Evolutionary conservation across 768 basidiomycete species (phyloP).

Genomic region (Tremella mesenterica): DNA sequence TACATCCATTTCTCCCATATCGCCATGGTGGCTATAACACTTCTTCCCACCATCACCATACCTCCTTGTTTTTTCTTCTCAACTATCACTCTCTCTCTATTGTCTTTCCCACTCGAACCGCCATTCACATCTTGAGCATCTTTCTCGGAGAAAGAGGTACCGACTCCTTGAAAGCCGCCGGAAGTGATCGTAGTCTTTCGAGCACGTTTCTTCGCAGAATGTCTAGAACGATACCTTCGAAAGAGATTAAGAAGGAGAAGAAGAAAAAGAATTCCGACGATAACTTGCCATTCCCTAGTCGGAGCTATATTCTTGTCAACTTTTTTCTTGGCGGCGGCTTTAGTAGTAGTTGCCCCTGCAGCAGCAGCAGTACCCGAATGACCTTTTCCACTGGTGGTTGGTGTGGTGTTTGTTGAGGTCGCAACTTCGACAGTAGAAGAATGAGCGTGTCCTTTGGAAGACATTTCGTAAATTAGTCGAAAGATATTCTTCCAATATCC

Average conservation of each 20-base stretch:
- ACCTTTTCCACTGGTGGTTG: background rate
- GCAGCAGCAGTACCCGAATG: background rate
- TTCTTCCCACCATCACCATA: background rate
- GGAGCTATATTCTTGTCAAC: too few relatives aligned
- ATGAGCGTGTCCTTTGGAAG: too few relatives aligned
- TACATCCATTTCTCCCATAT: conserved; percentile 16
- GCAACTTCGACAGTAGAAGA: too few relatives aligned
- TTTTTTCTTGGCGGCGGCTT: too few relatives aligned
- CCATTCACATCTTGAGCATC: background rate
- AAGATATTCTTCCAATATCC: too few relatives aligned
- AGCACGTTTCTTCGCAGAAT: background rate
- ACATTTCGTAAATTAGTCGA: too few relatives aligned
- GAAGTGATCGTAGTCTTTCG: background rate
- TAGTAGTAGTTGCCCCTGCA: background rate
- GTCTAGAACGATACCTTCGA: background rate
- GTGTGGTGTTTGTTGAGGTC: background rate
- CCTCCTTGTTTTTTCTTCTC: background rate
- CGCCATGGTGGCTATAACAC: conserved; percentile 9
- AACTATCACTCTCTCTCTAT: background rate
- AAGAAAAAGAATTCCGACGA: background rate
- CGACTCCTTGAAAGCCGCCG: too few relatives aligned
- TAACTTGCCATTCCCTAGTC: too few relatives aligned
- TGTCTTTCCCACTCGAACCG: background rate
- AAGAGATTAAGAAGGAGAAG: background rate
- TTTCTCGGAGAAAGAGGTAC: background rate